phyloP scores from a whole-genome alignment of 345 rosid genomes.

The Eucalyptus caleyi region DNA sequence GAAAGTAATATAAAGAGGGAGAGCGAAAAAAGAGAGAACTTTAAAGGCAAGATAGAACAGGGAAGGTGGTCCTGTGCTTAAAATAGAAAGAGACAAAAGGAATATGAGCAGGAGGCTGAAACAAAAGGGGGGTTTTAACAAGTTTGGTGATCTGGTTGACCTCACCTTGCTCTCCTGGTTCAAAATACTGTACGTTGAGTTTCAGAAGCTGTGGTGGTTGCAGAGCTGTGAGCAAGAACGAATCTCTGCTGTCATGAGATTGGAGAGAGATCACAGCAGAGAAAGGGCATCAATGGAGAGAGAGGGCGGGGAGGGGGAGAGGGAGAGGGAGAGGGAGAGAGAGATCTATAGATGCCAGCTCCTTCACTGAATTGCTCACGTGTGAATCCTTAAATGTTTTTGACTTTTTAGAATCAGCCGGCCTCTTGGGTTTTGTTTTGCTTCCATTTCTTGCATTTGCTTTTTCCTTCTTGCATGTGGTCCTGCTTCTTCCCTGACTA shows the following conservation, averaged over 20 bases:
- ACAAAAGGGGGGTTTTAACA: neutral
- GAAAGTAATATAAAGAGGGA: slow-evolving; percentile 12
- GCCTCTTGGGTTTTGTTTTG: neutral
- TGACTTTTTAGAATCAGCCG: slow-evolving; percentile 20
- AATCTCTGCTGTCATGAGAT: neutral
- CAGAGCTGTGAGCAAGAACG: neutral
- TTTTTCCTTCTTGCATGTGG: slow-evolving; percentile 19
- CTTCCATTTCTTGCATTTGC: slow-evolving; percentile 20
- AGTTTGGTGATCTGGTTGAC: neutral
- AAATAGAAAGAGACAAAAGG: slow-evolving; percentile 6
- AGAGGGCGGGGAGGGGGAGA: neutral
- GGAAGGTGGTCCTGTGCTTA: neutral
- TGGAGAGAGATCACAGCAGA: neutral
- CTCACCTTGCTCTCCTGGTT: neutral
- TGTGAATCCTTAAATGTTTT: slow-evolving; percentile 24
- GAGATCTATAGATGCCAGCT: slow-evolving; percentile 9
- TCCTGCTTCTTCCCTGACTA: neutral
- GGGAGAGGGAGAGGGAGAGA: neutral
- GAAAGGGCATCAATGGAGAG: neutral
- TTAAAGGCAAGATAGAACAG: slow-evolving; percentile 62
- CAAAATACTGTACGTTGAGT: neutral
- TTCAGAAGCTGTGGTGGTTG: neutral
- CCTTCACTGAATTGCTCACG: slow-evolving; percentile 31
- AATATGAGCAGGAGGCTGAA: neutral
- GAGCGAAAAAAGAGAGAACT: slow-evolving; percentile 14